Evolutionary conservation across 2,329 filamentous ascomycete genomes (phyloP), one percentile per base, ranked within the genome.

Genomic region (Aureobasidium sp.): DNA sequence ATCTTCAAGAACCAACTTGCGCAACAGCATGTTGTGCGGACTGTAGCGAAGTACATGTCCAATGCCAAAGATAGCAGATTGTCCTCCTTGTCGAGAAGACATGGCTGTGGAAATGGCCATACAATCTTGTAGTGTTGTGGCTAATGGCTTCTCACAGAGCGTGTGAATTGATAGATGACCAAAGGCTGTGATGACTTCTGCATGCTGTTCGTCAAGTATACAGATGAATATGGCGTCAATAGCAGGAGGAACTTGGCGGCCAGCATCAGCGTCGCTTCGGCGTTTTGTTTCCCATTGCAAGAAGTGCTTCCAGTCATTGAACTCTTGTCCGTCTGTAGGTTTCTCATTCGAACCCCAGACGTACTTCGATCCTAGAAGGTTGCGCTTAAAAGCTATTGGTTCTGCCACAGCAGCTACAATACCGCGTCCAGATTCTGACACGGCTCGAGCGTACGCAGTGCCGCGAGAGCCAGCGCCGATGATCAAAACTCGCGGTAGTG

Each of bases 21-120:
- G 85, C 31, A 99, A 80, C 61, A 93, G 77, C 74, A 91, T 88
- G 71, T 97, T 97, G 74, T 97, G 92, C 11, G 92, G 92, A 68
- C 88, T 95, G 74, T 97, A 97, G 39, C 93, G 83, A 62, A 99
- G 78, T 15, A 99, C 94, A 75, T 99, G 94, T 14, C 94, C 93
- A 62, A 97, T 91, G 0, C 90, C 91, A 73, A 97, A 96, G 45
- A 97, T 80, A 66, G 72, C 63, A 71, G 59, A 61, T 45, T 70
- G 63, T 9, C 70, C 68, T 64, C 68, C 67, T 50, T 71, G 70
- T 1, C 27, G 37, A 24, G 62, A 49, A 7, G 74, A 72, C 65
- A 90, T 71, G 1, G 85, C 81, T 53, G 76, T 76, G 72, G 85
- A 90, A 69, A 96, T 93, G 47, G 79, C 79, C 39, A 96, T 77